A percentile compares a stretch with the other conserved stretches of the same genome.
These are phyloP conservation scores for Colletotrichum spaethianum DNA, from an alignment of 2,329 filamentous ascomycete genomes.

Conservation along the genomic window DNA sequence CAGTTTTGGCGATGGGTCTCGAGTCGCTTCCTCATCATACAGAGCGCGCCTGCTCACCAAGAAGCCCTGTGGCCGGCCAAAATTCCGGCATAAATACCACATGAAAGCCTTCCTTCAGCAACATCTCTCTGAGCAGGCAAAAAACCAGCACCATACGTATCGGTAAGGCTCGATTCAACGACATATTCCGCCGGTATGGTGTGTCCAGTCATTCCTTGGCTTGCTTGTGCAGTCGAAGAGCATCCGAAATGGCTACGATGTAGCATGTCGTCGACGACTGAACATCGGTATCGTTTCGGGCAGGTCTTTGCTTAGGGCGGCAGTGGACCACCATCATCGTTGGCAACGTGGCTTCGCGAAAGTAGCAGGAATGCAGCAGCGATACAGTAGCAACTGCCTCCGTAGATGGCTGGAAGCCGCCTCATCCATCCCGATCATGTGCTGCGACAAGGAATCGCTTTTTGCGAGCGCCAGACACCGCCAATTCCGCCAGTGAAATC, in stretches of 20 bases:
- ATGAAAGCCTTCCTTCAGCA: background rate
- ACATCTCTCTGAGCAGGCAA: background rate
- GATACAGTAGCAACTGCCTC: background rate
- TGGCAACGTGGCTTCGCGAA: background rate
- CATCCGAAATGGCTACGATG: background rate
- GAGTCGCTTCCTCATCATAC: conserved; percentile 4
- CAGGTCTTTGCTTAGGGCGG: conserved; percentile 2
- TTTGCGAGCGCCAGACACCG: conserved; percentile 8
- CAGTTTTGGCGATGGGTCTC: background rate
- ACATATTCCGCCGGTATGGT: conserved; percentile 1
- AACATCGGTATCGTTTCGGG: conserved; percentile 21
- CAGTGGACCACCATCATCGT: conserved; percentile 8
- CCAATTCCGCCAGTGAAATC: conserved; percentile 5
- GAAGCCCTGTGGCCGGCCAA: background rate
- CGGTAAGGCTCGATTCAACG: background rate
- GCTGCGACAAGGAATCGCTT: background rate
- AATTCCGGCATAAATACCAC: background rate
- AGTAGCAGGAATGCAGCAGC: conserved; percentile 5
- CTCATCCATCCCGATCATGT: background rate
- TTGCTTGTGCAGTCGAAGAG: background rate
- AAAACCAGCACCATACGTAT: background rate
- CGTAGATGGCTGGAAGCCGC: background rate
- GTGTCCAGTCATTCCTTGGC: background rate
- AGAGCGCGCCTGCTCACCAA: background rate
- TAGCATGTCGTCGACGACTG: conserved; percentile 7